Evolutionary conservation across 345 rosid species (phyloP).

Genomic region (Linum lewisii): DNA sequence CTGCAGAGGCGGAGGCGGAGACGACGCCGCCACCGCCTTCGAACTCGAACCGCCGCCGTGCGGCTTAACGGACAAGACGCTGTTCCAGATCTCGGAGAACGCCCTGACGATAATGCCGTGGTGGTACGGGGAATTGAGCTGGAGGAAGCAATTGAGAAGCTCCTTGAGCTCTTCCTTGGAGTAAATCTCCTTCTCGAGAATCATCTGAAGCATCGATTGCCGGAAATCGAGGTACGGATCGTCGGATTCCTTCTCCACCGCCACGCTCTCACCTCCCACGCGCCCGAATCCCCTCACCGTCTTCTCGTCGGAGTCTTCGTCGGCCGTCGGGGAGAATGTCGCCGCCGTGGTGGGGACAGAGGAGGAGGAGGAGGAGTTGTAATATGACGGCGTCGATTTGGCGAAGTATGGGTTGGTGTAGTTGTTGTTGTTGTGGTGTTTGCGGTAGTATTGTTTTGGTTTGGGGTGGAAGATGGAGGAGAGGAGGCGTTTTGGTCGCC

Average conservation of each 20-base stretch:
- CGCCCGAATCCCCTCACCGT: slow-evolving; percentile 1
- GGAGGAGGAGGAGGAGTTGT: slow-evolving; percentile 1
- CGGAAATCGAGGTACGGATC: slow-evolving; percentile 89
- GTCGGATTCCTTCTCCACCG: slow-evolving; percentile 89
- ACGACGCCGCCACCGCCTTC: not conserved
- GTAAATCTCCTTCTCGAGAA: slow-evolving; percentile 77
- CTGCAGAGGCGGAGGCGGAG: not conserved
- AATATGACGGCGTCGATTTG: not conserved
- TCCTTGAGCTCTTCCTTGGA: slow-evolving; percentile 68
- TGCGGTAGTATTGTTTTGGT: not conserved
- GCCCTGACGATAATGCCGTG: slow-evolving; percentile 78
- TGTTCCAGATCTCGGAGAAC: slow-evolving; percentile 94
- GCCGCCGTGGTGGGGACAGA: not conserved
- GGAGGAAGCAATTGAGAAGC: slow-evolving; percentile 75
- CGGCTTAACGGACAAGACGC: slow-evolving; percentile 43
- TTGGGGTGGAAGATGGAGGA: slow-evolving; percentile 11
- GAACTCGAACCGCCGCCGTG: not conserved
- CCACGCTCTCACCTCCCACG: slow-evolving; percentile 48
- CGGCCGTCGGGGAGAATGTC: not conserved
- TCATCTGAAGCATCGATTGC: slow-evolving; percentile 94
- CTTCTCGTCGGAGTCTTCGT: not conserved
- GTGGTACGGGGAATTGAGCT: slow-evolving; percentile 65
- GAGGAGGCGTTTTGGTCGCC: slow-evolving; percentile 33
- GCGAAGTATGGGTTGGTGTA: not conserved
- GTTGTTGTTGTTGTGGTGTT: not conserved